Conservation (phyloP, 1,284 basidiomycete species). For the Trametes hirsuta region DNA sequence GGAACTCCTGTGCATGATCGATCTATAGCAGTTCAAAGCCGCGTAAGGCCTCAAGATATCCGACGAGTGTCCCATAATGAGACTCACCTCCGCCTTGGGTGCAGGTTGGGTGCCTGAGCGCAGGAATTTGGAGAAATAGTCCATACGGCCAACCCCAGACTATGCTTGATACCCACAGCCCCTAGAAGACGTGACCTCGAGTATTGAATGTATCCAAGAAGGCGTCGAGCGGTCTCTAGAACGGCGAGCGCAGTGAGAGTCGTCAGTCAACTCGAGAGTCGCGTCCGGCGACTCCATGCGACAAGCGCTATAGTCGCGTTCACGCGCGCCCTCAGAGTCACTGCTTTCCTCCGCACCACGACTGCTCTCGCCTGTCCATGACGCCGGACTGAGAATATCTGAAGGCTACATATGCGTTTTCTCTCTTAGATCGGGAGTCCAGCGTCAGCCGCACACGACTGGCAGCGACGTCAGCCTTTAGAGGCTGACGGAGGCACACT, state of each 20-base stretch:
- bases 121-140: constrained; percentile 84
- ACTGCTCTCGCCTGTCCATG: neutral
- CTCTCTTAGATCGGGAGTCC: neutral
- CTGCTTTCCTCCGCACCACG: too few species aligned
- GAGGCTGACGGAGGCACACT: too few species aligned
- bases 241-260: neutral
- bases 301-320: neutral
- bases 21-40: constrained; percentile 18
- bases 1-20: constrained; percentile 71
- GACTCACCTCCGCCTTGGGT: constrained; percentile 47
- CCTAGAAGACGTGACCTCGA: too few species aligned
- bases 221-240: neutral
- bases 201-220: neutral
- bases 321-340: too few species aligned
- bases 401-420: neutral
- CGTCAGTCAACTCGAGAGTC: neutral
- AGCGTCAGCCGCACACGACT: too few species aligned
- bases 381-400: neutral
- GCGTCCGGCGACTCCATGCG: neutral
- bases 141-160: constrained; percentile 49
- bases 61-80: constrained; percentile 1
- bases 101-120: constrained; percentile 52
- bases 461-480: too few species aligned
- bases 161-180: neutral
- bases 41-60: neutral